phyloP scores from a whole-genome alignment of 768 basidiomycete species.

The Hebeloma cylindrosporum region DNA sequence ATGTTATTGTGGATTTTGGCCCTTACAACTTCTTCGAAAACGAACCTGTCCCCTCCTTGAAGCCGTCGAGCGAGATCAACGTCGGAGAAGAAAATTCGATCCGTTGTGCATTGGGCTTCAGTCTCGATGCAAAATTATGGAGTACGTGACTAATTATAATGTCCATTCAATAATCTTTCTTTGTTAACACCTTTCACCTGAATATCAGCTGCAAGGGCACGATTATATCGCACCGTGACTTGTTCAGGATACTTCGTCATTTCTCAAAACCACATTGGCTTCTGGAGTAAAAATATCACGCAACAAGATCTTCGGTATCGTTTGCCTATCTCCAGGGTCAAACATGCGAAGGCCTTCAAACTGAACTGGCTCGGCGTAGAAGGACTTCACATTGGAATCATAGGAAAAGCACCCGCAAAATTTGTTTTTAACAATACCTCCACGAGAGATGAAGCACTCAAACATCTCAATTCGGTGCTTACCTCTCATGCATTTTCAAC shows the following conservation, averaged over 20 bases:
- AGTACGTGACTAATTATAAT: constrained; percentile 31
- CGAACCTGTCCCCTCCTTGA: constrained; percentile 5
- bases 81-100: constrained; percentile 28
- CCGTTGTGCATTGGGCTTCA: constrained; percentile 32
- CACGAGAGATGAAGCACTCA: constrained; percentile 45
- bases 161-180: constrained; percentile 5
- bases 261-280: constrained; percentile 38
- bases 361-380: constrained; percentile 26
- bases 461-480: constrained; percentile 25
- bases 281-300: constrained; percentile 46
- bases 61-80: not conserved
- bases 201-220: constrained; percentile 35
- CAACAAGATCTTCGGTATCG: constrained; percentile 42
- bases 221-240: constrained; percentile 32
- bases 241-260: constrained; percentile 45
- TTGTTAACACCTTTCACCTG: constrained; percentile 1
- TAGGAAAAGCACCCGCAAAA: constrained; percentile 44
- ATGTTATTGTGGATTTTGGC: constrained; percentile 43
- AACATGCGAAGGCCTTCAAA: constrained; percentile 36
- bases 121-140: constrained; percentile 34
- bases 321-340: constrained; percentile 40
- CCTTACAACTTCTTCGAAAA: constrained; percentile 36
- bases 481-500: not conserved
- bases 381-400: constrained; percentile 45
- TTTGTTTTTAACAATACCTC: constrained; percentile 48